Base-by-base conservation (phyloP, 352 stramenopile genomes). In the Globisporangium orthogonon region DNA sequence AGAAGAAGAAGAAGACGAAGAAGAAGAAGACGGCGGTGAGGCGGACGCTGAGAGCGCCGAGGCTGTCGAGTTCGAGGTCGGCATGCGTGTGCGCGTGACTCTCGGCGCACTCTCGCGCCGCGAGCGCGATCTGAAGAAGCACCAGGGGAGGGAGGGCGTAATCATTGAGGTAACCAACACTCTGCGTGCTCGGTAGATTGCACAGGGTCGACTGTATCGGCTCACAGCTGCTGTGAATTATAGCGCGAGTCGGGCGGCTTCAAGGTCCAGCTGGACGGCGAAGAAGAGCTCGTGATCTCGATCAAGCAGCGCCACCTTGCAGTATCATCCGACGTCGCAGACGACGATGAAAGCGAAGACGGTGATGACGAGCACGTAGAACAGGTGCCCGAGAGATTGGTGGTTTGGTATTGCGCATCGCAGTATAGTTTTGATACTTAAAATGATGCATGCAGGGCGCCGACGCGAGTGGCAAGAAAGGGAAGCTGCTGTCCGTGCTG, bases 61-160 rank as follows among this genome's bases (percentile, higher is more conserved):
- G 0, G 61, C 73, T 33, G 65, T 73, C 7, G 60, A 63, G 10
- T 58, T 88, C 28, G 70, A 86, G 18, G 68, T 73, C 17, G 78
- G 78, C 23, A 80, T 67, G 41, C 71, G 78, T 18, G 76, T 92
- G 29, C 70, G 72, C 4, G 39, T 92, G 17, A 77, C 88, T 45
- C 56, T 90, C 7, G 58, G 56, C 4, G 56, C 63, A 17, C 49
- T 89, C 18, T 73, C 77, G 28, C 69, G 76, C 1, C 57, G 67
- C 5, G 80, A 92, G 52, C 70, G 77, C 4, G 77, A 86, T 43
- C 14, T 89, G 45, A 89, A 87, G 46, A 92, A 83, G 50, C 75
- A 86, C 45, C 56, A 88, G 30, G 83, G 74, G 43, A 90, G 87
- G 50, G 66, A 80, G 37, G 83, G 83, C 11, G 60, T 88, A 13